phyloP scores from a whole-genome alignment of 1,284 basidiomycete genomes.

The Microbotryum scabiosae region DNA sequence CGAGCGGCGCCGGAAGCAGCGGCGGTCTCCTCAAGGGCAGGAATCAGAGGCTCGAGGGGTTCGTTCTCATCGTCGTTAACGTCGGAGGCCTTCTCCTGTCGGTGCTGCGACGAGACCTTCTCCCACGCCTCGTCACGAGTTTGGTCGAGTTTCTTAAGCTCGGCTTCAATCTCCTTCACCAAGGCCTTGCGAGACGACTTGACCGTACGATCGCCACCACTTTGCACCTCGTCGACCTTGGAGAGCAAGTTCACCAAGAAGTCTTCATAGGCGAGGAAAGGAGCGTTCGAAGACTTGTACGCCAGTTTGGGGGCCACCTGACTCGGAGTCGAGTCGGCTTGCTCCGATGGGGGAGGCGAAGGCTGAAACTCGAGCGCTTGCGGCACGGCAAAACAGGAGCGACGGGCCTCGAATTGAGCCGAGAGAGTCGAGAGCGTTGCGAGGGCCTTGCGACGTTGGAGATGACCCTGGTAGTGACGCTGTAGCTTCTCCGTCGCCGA shows the following conservation, averaged over 20 bases:
- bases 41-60: too few species aligned
- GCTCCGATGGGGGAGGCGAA: slow-evolving; percentile 1
- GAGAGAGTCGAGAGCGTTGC: slow-evolving; percentile 9
- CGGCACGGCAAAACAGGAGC: slow-evolving; percentile 8
- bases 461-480: slow-evolving; percentile 14
- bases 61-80: too few species aligned
- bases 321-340: not conserved
- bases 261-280: slow-evolving; percentile 54
- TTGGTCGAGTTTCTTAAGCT: slow-evolving; percentile 50
- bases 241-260: slow-evolving; percentile 55
- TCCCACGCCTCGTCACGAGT: slow-evolving; percentile 41
- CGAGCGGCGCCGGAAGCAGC: too few species aligned
- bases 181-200: slow-evolving; percentile 52
- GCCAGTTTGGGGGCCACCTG: slow-evolving; percentile 37
- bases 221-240: slow-evolving; percentile 58
- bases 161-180: slow-evolving; percentile 55
- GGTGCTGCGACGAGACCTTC: not conserved
- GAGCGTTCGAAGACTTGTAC: slow-evolving; percentile 52
- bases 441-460: slow-evolving; percentile 18
- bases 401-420: slow-evolving; percentile 5
- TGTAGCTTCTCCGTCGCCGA: slow-evolving; percentile 10
- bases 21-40: too few species aligned
- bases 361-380: slow-evolving; percentile 10
- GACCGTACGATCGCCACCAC: slow-evolving; percentile 53
- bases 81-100: too few species aligned